Evolutionary conservation across 371 early-diverging fungal species (phyloP), one percentile per base, ranked within the genome.

Genomic region (Chytridium lagenaria): DNA sequence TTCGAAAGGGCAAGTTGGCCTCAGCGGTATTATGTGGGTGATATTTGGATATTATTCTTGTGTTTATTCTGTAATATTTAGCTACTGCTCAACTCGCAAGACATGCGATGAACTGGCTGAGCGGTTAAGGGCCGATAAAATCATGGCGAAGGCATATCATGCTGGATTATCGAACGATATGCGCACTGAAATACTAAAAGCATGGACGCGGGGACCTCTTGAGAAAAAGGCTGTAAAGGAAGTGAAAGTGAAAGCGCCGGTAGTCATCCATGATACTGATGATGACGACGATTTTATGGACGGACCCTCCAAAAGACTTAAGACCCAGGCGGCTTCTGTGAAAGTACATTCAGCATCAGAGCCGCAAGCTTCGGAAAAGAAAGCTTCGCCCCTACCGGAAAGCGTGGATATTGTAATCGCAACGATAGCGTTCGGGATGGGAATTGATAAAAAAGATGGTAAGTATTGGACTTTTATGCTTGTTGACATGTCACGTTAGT

Each of bases 381-480:
- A 10, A 68, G 69, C 68, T 15, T 52, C 65, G 38, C 23, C 7
- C 7, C 63, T 67, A 40, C 37, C 44, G 7, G 77, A 74, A 2
- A 50, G 71, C 3, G 74, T 83, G 34, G 81, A 81, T 59, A 74
- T 85, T 34, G 81, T 85, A 7, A 86, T 90, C 39, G 90, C 90
- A 2, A 91, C 92, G 16, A 88, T 91, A 37, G 84, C 87, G 31
- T 90, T 90, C 73, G 87, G 86, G 5, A 89, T 91, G 90, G 92
- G 92, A 15, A 91, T 91, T 55, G 89, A 91, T 74, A 90, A 90
- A 76, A 78, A 78, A 61, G 86, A 89, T 72, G 90, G 89, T 57
- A 31, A 50, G 72, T 2, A 34, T 5, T 3, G 19, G 34, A 2
- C 5, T 65, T 65, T 50, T 19, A 31, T 36, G 16, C 15, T 34